Percentiles rank a stretch among this genome's conserved stretches.
Conservation (phyloP, 768 basidiomycete genomes). For the Rhizopogon roseolus region DNA sequence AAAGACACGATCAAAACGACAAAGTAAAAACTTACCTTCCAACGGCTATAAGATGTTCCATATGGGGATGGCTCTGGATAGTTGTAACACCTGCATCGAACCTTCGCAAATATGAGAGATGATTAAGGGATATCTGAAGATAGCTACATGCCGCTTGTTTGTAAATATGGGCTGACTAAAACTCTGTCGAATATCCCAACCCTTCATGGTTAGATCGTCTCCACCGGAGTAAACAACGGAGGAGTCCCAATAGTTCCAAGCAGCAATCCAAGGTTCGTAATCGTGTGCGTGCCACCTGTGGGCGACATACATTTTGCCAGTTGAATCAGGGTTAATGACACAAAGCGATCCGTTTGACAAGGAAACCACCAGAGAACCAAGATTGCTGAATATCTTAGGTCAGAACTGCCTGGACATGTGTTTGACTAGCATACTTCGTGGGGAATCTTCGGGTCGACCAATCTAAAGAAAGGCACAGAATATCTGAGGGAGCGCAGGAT, state of each 20-base stretch:
- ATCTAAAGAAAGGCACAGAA: constrained; percentile 86
- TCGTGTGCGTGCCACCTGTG: constrained; percentile 85
- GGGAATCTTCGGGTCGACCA: constrained; percentile 73
- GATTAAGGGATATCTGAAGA: not conserved
- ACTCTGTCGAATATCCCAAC: constrained; percentile 81
- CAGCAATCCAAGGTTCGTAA: constrained; percentile 90
- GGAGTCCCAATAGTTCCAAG: constrained; percentile 85
- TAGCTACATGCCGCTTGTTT: constrained; percentile 59
- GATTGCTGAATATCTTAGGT: constrained; percentile 28
- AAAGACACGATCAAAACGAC: not conserved
- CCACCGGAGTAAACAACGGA: constrained; percentile 88
- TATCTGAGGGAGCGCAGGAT: constrained; percentile 45
- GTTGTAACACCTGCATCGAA: constrained; percentile 93
- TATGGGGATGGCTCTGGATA: constrained; percentile 77
- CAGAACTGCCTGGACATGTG: not conserved
- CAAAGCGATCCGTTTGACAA: constrained; percentile 75
- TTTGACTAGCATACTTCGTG: constrained; percentile 34
- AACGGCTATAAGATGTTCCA: constrained; percentile 81
- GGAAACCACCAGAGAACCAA: constrained; percentile 69
- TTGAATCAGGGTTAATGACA: constrained; percentile 48
- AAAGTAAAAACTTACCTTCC: constrained; percentile 60
- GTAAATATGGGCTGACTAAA: constrained; percentile 54
- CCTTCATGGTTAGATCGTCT: constrained; percentile 86
- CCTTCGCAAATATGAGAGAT: constrained; percentile 32
- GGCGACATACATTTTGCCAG: constrained; percentile 38